Conservation (phyloP, 2,329 filamentous ascomycete species). For the Ascosphaera pollenicola region DNA sequence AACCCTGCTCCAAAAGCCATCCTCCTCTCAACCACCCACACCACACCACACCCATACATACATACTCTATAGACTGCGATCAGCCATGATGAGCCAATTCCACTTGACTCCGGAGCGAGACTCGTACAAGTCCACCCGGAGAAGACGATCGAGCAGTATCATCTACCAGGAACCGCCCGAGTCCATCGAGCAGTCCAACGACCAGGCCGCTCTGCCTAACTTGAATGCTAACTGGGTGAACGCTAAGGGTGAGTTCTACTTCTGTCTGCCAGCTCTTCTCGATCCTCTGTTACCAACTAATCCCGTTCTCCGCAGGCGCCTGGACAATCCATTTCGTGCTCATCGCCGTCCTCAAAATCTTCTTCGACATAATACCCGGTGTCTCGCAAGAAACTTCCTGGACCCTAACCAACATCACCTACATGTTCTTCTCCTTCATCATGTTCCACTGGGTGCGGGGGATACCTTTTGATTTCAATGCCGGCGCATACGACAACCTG, state of each 20-base stretch:
- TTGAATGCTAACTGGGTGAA: slow-evolving; percentile 98
- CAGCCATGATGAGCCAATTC: no score
- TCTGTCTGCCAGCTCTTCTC: not conserved
- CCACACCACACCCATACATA: no score
- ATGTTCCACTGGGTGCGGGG: slow-evolving; percentile 99
- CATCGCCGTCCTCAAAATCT: slow-evolving; percentile 77
- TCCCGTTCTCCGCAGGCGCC: slow-evolving; percentile 40
- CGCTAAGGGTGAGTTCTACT: slow-evolving; percentile 72
- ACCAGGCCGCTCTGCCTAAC: slow-evolving; percentile 86
- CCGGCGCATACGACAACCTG: slow-evolving; percentile 93
- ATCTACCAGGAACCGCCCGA: slow-evolving; percentile 95
- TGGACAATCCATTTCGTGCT: slow-evolving; percentile 96
- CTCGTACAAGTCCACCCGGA: no score
- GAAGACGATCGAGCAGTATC: slow-evolving; percentile 92
- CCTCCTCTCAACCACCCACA: no score
- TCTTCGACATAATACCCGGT: slow-evolving; percentile 90
- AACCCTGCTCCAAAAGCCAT: no score
- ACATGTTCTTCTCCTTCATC: slow-evolving; percentile 96
- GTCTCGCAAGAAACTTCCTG: slow-evolving; percentile 96
- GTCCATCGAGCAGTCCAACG: slow-evolving; percentile 91
- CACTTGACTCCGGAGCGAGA: no score
- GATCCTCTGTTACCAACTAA: no score
- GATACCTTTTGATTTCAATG: slow-evolving; percentile 97
- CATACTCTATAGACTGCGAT: no score
- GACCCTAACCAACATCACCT: slow-evolving; percentile 96